Evolutionary conservation across 1,284 basidiomycete genomes (phyloP).

Genomic region (Irpex rosettiformis): DNA sequence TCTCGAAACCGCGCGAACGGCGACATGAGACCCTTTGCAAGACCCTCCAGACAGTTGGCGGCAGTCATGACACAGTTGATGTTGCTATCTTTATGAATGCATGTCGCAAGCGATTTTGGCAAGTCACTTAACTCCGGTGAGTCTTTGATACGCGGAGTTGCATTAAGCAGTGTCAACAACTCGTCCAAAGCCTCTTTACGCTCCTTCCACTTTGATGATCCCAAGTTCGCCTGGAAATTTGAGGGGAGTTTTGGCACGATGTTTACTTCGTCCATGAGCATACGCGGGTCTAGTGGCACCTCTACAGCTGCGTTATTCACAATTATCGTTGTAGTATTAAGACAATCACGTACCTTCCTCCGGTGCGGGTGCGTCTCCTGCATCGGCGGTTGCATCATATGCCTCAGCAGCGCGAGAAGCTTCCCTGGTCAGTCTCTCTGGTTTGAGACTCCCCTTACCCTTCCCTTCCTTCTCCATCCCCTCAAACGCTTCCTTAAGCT

Average conservation of each 20-base stretch:
- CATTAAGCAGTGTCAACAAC: conserved; percentile 68
- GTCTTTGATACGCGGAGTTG: conserved; percentile 78
- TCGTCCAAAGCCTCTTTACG: conserved; percentile 91
- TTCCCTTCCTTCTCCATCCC: conserved; percentile 79
- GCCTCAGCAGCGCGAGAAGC: conserved; percentile 73
- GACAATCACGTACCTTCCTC: conserved; percentile 29
- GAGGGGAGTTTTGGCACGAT: conserved; percentile 74
- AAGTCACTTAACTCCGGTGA: conserved; percentile 72
- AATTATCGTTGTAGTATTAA: neutral
- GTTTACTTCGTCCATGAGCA: conserved; percentile 82
- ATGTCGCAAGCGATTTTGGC: conserved; percentile 72
- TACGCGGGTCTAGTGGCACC: conserved; percentile 71
- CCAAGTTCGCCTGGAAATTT: conserved; percentile 70
- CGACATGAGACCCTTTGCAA: conserved; percentile 80
- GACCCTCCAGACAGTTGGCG: conserved; percentile 80
- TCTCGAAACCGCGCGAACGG: conserved; percentile 79
- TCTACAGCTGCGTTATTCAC: conserved; percentile 28
- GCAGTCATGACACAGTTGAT: conserved; percentile 94
- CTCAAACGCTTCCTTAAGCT: conserved; percentile 90
- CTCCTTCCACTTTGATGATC: conserved; percentile 98
- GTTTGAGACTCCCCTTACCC: conserved; percentile 78
- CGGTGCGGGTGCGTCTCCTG: conserved; percentile 35
- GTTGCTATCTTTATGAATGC: conserved; percentile 90
- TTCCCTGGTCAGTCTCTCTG: conserved; percentile 76
- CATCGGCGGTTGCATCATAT: conserved; percentile 42